phyloP scores from a whole-genome alignment of 768 basidiomycete species.

The Psilocybe tampanensis region DNA sequence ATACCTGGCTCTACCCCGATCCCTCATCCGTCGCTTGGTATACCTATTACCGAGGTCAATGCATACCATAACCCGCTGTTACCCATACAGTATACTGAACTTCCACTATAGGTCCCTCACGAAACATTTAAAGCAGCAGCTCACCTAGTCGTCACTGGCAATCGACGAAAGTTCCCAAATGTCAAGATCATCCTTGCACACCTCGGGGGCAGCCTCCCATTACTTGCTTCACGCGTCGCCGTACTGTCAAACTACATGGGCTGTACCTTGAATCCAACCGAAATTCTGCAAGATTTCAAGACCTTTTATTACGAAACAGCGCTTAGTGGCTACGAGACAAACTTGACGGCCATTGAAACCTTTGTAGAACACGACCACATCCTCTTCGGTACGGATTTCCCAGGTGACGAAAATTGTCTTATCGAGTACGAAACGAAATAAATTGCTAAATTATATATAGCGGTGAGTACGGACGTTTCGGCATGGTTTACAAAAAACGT shows the following conservation, averaged over 20 bases:
- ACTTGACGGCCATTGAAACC: constrained; percentile 49
- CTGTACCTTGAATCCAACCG: constrained; percentile 58
- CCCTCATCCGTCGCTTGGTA: constrained; percentile 63
- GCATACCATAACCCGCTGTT: background rate
- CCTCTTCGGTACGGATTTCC: constrained; percentile 78
- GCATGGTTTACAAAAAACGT: constrained; percentile 64
- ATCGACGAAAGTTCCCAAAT: constrained; percentile 61
- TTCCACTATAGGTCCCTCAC: constrained; percentile 64
- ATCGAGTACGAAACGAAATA: background rate
- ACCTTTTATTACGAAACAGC: constrained; percentile 79
- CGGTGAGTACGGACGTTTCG: constrained; percentile 56
- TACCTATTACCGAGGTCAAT: constrained; percentile 68
- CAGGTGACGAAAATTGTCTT: constrained; percentile 45
- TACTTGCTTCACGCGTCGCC: constrained; percentile 70
- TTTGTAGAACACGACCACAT: constrained; percentile 55
- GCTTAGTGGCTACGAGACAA: constrained; percentile 57
- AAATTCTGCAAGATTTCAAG: constrained; percentile 70
- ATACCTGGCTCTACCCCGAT: constrained; percentile 63
- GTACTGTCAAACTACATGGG: constrained; percentile 73
- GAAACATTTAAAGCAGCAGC: constrained; percentile 84
- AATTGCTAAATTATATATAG: constrained; percentile 31
- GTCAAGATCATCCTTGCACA: constrained; percentile 73
- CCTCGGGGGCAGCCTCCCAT: constrained; percentile 68
- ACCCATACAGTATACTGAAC: constrained; percentile 3
- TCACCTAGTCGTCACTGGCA: constrained; percentile 72